phyloP scores from a whole-genome alignment of 371 early-diverging fungal genomes.

The Paraphysoderma sedebokerense region DNA sequence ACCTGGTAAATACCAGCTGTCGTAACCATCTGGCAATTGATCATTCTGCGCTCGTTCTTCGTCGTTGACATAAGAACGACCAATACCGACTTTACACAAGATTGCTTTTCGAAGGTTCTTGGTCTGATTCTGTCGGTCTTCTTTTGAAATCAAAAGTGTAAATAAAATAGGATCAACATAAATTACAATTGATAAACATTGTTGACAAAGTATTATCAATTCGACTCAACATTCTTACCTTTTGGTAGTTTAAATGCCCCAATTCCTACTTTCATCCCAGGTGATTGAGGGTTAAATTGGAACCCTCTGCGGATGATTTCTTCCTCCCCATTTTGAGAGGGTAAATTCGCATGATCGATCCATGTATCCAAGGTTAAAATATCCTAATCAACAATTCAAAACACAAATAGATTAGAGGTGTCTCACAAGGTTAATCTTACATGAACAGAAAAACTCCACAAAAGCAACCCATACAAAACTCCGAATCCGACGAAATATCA shows the following conservation, averaged over 20 bases:
- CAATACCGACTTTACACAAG: slow-evolving; percentile 23
- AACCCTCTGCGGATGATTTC: slow-evolving; percentile 29
- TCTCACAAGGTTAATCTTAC: no score
- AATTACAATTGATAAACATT: no score
- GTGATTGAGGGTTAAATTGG: slow-evolving; percentile 8
- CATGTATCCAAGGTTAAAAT: slow-evolving; percentile 16
- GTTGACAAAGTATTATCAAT: slow-evolving; percentile 5
- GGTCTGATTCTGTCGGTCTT: slow-evolving; percentile 1
- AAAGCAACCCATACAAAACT: no score
- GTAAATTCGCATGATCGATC: slow-evolving; percentile 17
- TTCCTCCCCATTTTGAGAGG: slow-evolving; percentile 28
- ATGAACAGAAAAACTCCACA: no score
- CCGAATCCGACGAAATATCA: no score
- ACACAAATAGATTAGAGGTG: no score
- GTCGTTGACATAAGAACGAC: slow-evolving; percentile 17
- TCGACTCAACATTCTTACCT: not conserved
- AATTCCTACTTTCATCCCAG: slow-evolving; percentile 17
- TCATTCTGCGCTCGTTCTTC: slow-evolving; percentile 10
- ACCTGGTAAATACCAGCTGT: slow-evolving; percentile 25
- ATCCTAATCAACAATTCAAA: no score
- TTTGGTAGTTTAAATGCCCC: slow-evolving; percentile 9
- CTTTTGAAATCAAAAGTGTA: no score
- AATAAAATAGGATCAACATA: no score
- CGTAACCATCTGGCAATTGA: slow-evolving; percentile 25
- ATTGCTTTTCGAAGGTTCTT: slow-evolving; percentile 15